phyloP scores from a whole-genome alignment of 2,329 filamentous ascomycete genomes.

The Fusarium pilosicola region DNA sequence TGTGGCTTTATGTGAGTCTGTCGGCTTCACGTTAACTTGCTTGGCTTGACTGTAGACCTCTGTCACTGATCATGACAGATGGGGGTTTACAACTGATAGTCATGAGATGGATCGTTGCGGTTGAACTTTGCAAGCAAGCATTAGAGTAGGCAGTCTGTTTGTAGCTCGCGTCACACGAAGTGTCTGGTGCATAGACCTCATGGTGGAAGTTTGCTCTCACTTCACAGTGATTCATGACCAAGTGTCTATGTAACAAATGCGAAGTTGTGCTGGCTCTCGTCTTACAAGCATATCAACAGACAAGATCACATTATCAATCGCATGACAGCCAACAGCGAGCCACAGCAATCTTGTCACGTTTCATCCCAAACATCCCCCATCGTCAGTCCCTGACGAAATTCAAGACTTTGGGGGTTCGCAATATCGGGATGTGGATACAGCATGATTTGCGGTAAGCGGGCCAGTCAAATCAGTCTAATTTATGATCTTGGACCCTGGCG shows the following conservation, averaged over 20 bases:
- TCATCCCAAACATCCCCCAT: background rate
- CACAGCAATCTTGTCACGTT: background rate
- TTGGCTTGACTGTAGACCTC: background rate
- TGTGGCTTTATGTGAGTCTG: background rate
- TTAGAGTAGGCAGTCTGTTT: background rate
- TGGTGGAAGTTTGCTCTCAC: background rate
- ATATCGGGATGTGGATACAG: background rate
- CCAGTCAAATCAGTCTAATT: background rate
- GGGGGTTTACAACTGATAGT: background rate
- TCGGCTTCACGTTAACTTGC: too few relatives aligned
- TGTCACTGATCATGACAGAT: background rate
- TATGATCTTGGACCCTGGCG: background rate
- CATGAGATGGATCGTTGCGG: rapidly evolving
- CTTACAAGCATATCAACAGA: background rate
- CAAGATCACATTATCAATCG: too few relatives aligned
- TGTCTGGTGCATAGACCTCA: background rate
- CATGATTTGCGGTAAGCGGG: constrained; percentile 4
- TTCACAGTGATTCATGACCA: background rate
- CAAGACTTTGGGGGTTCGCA: constrained; percentile 18
- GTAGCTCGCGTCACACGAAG: background rate
- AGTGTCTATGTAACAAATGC: background rate
- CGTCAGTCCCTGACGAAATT: background rate
- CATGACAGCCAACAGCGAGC: background rate
- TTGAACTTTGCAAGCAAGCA: background rate
- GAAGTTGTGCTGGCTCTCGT: background rate